Percentiles rank a stretch among this genome's conserved stretches.
phyloP scores from a whole-genome alignment of 2,329 filamentous ascomycete genomes.

The Teratosphaeria viscida region DNA sequence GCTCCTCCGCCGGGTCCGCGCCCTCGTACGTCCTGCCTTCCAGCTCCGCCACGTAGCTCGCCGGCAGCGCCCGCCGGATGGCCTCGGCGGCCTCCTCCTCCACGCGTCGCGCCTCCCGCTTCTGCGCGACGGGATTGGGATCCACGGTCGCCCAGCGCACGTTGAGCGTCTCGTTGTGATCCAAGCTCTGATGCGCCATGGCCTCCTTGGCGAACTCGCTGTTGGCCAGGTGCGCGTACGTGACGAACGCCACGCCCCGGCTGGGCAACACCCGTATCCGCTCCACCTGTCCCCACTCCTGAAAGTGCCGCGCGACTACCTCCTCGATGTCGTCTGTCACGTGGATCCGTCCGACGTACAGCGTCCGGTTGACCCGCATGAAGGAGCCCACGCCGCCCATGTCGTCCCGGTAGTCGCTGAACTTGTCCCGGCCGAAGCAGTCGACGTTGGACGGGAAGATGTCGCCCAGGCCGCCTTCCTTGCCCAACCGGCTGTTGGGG shows the following conservation, averaged over 20 bases:
- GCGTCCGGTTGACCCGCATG: constrained; percentile 82
- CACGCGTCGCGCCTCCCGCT: constrained; percentile 74
- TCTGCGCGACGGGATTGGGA: constrained; percentile 89
- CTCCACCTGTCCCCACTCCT: constrained; percentile 92
- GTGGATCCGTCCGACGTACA: constrained; percentile 90
- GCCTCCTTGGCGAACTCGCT: constrained; percentile 72
- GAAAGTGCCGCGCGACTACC: constrained; percentile 85
- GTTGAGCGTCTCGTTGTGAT: constrained; percentile 87
- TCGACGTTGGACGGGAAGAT: constrained; percentile 90
- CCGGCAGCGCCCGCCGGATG: constrained; percentile 75
- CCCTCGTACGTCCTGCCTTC: constrained; percentile 55
- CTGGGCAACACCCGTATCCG: constrained; percentile 76
- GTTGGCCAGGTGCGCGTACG: constrained; percentile 83
- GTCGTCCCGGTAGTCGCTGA: constrained; percentile 85
- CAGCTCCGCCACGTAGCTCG: constrained; percentile 84
- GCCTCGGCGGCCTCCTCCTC: constrained; percentile 97
- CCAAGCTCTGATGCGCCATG: constrained; percentile 88
- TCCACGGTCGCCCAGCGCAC: constrained; percentile 96
- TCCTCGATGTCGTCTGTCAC: constrained; percentile 97
- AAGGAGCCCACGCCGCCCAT: constrained; percentile 97
- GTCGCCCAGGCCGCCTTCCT: constrained; percentile 54
- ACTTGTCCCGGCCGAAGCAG: constrained; percentile 89
- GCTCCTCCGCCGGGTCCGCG: constrained; percentile 59
- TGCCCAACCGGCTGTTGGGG: constrained; percentile 44
- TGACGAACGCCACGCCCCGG: constrained; percentile 87